A percentile compares a stretch with the other conserved stretches of the same genome.
Evolutionary conservation across 192 early-diverging fungal species (phyloP).

Genomic region (Phycomyces nitens): DNA sequence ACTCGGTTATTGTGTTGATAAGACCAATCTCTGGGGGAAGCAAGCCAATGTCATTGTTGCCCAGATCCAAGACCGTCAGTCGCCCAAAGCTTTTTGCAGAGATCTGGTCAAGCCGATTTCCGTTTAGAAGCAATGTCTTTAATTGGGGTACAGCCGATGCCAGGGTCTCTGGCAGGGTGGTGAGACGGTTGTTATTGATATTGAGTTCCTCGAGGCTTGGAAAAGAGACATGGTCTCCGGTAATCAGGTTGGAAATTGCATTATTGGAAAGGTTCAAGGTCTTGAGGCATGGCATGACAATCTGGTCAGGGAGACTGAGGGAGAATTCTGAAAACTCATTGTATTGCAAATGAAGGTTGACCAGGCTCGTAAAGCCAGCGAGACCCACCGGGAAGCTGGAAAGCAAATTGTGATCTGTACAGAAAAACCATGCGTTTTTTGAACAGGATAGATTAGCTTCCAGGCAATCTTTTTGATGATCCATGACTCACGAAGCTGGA

Average conservation of each 20-base stretch:
- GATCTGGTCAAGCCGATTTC: conserved; percentile 42
- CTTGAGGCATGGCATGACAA: conserved; percentile 35
- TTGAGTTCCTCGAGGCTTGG: conserved; percentile 41
- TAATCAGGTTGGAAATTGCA: conserved; percentile 14
- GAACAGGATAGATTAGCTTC: no score
- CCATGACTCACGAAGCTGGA: conserved; percentile 20
- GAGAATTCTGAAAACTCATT: conserved; percentile 49
- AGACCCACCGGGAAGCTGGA: conserved; percentile 34
- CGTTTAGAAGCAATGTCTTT: conserved; percentile 32
- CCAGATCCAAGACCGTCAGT: conserved; percentile 44
- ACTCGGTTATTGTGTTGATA: conserved; percentile 39
- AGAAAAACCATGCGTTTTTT: no score
- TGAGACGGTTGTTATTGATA: conserved; percentile 31
- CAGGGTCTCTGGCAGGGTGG: conserved; percentile 35
- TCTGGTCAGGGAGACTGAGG: conserved; percentile 14
- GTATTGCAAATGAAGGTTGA: conserved; percentile 44
- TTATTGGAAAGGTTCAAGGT: conserved; percentile 47
- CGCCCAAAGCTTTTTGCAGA: conserved; percentile 40
- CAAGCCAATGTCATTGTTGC: conserved; percentile 49
- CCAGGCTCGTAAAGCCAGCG: conserved; percentile 31
- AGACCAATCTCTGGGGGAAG: conserved; percentile 51
- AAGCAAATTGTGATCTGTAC: conserved; percentile 34
- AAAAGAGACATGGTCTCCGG: conserved; percentile 27
- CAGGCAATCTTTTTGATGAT: conserved; percentile 1
- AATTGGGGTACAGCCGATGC: conserved; percentile 43